A percentile compares a stretch with the other conserved stretches of the same genome.
phyloP scores from a whole-genome alignment of 257 asterid genomes.

The Nicotiana sylvestris region DNA sequence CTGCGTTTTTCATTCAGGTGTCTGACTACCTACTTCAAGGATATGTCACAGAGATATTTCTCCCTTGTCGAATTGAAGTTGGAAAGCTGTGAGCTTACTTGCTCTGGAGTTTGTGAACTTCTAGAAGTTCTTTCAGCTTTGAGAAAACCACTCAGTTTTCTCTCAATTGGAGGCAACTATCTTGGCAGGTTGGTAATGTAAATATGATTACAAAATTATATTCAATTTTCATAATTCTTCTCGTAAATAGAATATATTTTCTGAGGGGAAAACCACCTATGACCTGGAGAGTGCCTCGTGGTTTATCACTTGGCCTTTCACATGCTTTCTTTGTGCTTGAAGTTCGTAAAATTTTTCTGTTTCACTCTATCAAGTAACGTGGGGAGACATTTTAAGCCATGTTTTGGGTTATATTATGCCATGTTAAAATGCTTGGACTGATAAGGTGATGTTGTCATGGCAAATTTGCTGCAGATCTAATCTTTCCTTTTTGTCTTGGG shows the following conservation, averaged over 20 bases:
- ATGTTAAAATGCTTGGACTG: not conserved
- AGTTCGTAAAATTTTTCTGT: not conserved
- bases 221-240: conserved; percentile 6
- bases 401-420: not conserved
- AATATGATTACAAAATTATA: not conserved
- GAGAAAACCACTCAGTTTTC: conserved; percentile 57
- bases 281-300: not conserved
- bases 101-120: conserved; percentile 50
- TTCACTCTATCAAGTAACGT: not conserved
- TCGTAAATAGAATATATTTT: conserved; percentile 12
- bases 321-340: conserved; percentile 1
- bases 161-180: conserved; percentile 71
- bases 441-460: not conserved
- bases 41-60: conserved; percentile 42
- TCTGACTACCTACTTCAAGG: conserved; percentile 52
- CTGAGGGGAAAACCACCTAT: not conserved
- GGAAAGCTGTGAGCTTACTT: conserved; percentile 74
- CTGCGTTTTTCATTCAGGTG: conserved; percentile 39
- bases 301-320: not conserved
- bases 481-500: not conserved
- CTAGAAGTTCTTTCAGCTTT: conserved; percentile 58
- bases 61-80: conserved; percentile 67
- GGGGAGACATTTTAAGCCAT: not conserved
- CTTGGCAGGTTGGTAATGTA: conserved; percentile 66
- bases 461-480: not conserved